Conservation (phyloP, 345 rosid species). For the Trapa bicornis region DNA sequence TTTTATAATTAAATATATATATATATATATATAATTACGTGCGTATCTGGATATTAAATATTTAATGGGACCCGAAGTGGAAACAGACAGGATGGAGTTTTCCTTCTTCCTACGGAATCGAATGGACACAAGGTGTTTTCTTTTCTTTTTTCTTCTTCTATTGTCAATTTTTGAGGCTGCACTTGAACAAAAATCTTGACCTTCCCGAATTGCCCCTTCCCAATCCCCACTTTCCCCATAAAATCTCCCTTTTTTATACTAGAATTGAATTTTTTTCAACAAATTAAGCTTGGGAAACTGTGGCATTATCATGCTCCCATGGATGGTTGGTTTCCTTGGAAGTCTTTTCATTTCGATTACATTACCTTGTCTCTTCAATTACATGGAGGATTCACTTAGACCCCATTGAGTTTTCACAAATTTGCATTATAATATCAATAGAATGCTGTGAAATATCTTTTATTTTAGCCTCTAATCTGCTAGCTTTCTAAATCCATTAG, state of each 20-base stretch:
- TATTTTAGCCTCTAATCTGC: too few species aligned
- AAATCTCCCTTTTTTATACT: neutral
- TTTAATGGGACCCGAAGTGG: neutral
- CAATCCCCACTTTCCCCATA: neutral
- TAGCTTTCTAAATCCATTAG: too few species aligned
- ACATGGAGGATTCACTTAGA: too few species aligned
- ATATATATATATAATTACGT: too few species aligned
- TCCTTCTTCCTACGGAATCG: conserved; percentile 38
- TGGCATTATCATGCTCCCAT: neutral
- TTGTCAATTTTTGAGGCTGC: conserved; percentile 51
- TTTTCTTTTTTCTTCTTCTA: conserved; percentile 9
- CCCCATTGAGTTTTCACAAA: too few species aligned
- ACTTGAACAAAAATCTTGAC: conserved; percentile 31
- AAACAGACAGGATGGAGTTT: conserved; percentile 12
- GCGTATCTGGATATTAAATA: neutral
- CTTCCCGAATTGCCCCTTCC: conserved; percentile 27
- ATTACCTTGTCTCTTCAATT: conserved; percentile 4
- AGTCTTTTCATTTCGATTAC: neutral
- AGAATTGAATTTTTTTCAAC: too few species aligned
- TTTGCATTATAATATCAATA: too few species aligned
- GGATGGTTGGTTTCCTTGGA: neutral
- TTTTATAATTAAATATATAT: too few species aligned
- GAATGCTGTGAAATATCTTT: too few species aligned
- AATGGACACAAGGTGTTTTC: neutral
- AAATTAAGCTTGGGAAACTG: too few species aligned